Base-by-base conservation (phyloP, 2,329 filamentous ascomycete species). In the Aspergillus ruber region DNA sequence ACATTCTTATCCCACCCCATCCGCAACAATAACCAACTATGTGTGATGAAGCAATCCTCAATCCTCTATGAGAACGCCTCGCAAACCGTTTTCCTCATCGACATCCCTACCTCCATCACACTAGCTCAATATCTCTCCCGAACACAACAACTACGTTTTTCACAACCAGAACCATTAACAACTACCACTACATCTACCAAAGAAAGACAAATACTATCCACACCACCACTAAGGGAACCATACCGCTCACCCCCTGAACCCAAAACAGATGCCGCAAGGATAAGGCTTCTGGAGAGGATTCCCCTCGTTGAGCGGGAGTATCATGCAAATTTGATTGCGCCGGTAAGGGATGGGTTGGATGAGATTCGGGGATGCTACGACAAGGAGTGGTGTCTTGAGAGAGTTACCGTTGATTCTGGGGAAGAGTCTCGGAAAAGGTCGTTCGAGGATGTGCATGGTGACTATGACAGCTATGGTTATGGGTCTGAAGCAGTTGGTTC, bases 41-140 rank as follows among this genome's bases (percentile, higher is more conserved):
- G 9, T 38, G 56, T 50, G 32, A 43, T 42, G 40, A 23, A 49
- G 33, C 29, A 46, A 10, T 57, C 63, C 15, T 54, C 67, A 12
- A 74, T 83, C 35, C 65, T 84, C 39, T 82, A 77, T 60, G 71
- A 76, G 49, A 79, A 76, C 50, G 44, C 56, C 1, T 57, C 67
- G 3, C 49, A 62, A 6, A 73, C 72, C 4, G 57, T 77, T 27
- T 74, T 74, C 13, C 62, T 84, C 17, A 56, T 84, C 25, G 81
- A 84, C 56, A 76, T 82, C 8, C 81, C 82, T 2, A 61, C 59
- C 4, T 83, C 81, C 1, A 81, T 84, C 47, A 68, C 72, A 15
- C 56, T 68, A 6, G 79, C 77, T 5, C 81, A 84, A 62, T 66
- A 65, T 17, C 60, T 63, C 39, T 50, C 50, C 2, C 18, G 18